A percentile compares a stretch with the other conserved stretches of the same genome.
phyloP scores from a whole-genome alignment of 1,139 yeast genomes.

The Hyphopichia wangnamkhiaoensis region DNA sequence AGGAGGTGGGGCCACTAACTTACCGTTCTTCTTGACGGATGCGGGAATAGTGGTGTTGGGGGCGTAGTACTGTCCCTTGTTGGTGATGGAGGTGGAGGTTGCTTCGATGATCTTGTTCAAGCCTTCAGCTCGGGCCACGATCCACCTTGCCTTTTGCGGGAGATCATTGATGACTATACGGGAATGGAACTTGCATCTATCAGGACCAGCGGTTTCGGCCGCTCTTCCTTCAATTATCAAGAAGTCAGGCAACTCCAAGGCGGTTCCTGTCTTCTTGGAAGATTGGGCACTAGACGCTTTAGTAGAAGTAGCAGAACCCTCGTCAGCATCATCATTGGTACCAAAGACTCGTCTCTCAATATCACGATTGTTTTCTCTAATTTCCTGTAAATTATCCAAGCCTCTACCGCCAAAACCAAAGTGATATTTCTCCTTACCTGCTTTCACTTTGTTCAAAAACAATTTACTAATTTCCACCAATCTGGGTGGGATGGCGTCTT shows the following conservation, averaged over 20 bases:
- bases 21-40: conserved; percentile 26
- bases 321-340: conserved; percentile 13
- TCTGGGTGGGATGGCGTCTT: conserved; percentile 44
- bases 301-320: not conserved
- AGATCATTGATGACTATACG: conserved; percentile 78
- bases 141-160: conserved; percentile 85
- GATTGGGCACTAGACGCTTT: not conserved
- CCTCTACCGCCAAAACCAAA: conserved; percentile 96
- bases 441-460: conserved; percentile 63
- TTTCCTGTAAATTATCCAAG: conserved; percentile 72
- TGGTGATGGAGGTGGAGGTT: conserved; percentile 78
- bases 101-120: conserved; percentile 67
- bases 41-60: conserved; percentile 50
- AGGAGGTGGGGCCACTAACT: conserved; percentile 57
- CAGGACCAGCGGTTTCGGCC: conserved; percentile 66
- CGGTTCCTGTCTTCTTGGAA: conserved; percentile 4
- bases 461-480: conserved; percentile 53
- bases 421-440: conserved; percentile 66
- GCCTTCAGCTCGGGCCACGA: conserved; percentile 69
- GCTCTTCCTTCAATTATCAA: conserved; percentile 54
- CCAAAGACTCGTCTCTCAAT: conserved; percentile 46
- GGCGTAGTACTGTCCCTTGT: conserved; percentile 78
- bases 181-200: conserved; percentile 66
- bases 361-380: conserved; percentile 58
- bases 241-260: conserved; percentile 41